Evolutionary conservation across 768 basidiomycete genomes (phyloP).

Genomic region (Leucocoprinus leucothites): DNA sequence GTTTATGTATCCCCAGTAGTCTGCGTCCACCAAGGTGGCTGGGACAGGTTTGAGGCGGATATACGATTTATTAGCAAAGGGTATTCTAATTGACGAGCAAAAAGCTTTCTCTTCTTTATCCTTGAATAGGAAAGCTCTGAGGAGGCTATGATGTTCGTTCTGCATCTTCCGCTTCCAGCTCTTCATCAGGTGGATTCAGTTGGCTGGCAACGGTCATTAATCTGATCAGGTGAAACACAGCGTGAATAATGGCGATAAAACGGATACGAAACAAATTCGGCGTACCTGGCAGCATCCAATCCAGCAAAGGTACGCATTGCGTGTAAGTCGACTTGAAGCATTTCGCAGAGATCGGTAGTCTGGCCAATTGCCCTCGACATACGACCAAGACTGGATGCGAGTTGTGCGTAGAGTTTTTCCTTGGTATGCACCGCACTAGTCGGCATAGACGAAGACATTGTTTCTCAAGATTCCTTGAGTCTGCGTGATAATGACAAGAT

Average conservation of each 20-base stretch:
- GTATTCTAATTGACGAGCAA: no score
- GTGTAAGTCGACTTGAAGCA: slow-evolving; percentile 70
- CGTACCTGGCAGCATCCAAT: slow-evolving; percentile 79
- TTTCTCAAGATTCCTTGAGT: no score
- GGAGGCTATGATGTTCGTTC: no score
- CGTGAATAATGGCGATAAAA: slow-evolving; percentile 1
- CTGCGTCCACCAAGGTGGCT: no score
- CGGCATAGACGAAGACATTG: slow-evolving; percentile 23
- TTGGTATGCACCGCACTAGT: slow-evolving; percentile 74
- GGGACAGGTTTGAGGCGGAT: no score
- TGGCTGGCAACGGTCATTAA: slow-evolving; percentile 42
- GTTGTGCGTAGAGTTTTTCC: slow-evolving; percentile 74
- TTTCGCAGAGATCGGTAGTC: slow-evolving; percentile 76
- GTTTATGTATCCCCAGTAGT: no score
- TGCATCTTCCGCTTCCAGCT: slow-evolving; percentile 16
- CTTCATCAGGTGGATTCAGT: slow-evolving; percentile 31
- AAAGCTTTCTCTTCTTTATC: no score
- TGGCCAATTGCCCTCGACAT: slow-evolving; percentile 66
- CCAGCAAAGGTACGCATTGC: slow-evolving; percentile 78
- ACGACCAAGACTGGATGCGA: slow-evolving; percentile 63
- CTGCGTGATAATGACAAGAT: no score
- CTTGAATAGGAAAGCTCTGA: no score
- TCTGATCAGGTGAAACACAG: slow-evolving; percentile 17
- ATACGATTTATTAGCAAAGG: no score
- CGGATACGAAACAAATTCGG: slow-evolving; percentile 9